A percentile compares a stretch with the other conserved stretches of the same genome.
Conservation (phyloP, 2,329 filamentous ascomycete species). For the Diaporthe amygdali region DNA sequence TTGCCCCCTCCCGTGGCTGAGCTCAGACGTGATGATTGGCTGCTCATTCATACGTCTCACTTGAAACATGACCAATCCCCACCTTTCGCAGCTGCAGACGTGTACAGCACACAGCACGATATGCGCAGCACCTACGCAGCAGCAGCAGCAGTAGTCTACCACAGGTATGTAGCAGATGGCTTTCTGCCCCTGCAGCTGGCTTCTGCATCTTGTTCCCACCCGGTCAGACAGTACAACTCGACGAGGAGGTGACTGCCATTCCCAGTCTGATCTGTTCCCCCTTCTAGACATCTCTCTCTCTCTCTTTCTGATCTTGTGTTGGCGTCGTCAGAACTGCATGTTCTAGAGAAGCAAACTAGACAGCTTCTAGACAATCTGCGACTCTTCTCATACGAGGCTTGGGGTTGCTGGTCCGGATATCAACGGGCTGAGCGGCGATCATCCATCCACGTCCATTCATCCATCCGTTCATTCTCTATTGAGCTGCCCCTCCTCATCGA, state of each 20-base stretch:
- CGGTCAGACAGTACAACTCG: not conserved
- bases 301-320: not conserved
- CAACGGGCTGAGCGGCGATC: not conserved
- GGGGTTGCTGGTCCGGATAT: not conserved
- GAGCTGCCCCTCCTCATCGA: not conserved
- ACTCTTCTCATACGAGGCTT: not conserved
- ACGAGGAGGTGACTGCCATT: constrained; percentile 5
- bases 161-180: not conserved
- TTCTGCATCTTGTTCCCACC: not conserved
- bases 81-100: not conserved
- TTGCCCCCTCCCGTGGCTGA: not conserved
- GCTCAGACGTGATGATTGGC: constrained; percentile 24
- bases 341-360: not conserved
- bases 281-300: not conserved
- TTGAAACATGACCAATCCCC: constrained; percentile 12
- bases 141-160: too few species aligned
- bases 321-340: not conserved
- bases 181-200: constrained; percentile 3
- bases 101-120: not conserved
- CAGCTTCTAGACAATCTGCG: not conserved
- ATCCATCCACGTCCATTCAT: not conserved
- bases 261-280: constrained; percentile 2
- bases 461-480: not conserved
- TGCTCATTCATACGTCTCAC: not conserved
- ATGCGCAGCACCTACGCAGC: not conserved